Evolutionary conservation across 768 basidiomycete genomes (phyloP).

Genomic region (Roridomyces roridus): DNA sequence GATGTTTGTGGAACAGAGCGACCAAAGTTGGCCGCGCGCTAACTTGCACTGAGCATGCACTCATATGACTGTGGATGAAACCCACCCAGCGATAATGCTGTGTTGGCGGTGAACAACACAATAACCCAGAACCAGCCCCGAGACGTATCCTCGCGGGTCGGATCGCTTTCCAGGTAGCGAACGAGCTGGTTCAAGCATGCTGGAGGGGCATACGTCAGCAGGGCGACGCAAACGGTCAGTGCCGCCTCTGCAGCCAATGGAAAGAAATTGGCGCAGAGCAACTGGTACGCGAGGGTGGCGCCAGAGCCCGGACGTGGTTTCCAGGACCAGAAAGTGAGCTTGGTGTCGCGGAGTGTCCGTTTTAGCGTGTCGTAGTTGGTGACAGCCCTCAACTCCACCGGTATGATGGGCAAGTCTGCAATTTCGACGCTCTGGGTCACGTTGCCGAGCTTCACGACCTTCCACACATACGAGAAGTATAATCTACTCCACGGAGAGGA

Average conservation of each 20-base stretch:
- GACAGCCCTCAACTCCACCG: constrained; percentile 70
- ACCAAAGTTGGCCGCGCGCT: constrained; percentile 60
- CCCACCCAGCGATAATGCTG: constrained; percentile 44
- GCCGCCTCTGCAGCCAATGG: neutral
- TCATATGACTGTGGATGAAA: neutral
- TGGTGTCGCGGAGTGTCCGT: constrained; percentile 46
- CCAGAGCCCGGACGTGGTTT: constrained; percentile 64
- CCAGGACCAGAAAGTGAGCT: constrained; percentile 59
- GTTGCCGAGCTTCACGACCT: constrained; percentile 84
- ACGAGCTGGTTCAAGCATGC: constrained; percentile 31
- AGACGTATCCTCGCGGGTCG: constrained; percentile 49
- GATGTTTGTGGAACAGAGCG: constrained; percentile 55
- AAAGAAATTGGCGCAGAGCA: constrained; percentile 57
- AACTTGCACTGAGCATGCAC: neutral
- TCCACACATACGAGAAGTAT: constrained; percentile 86
- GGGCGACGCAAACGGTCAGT: neutral
- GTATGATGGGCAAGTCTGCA: constrained; percentile 84
- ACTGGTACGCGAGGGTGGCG: constrained; percentile 63
- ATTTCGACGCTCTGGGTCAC: constrained; percentile 76
- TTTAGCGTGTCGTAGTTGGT: constrained; percentile 68
- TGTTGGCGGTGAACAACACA: neutral
- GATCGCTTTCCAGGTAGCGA: constrained; percentile 63
- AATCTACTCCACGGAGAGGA: constrained; percentile 65
- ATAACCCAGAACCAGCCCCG: constrained; percentile 69
- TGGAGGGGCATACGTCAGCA: neutral